Conservation (phyloP, 192 early-diverging fungal genomes). For the Backusella parvicylindrica region DNA sequence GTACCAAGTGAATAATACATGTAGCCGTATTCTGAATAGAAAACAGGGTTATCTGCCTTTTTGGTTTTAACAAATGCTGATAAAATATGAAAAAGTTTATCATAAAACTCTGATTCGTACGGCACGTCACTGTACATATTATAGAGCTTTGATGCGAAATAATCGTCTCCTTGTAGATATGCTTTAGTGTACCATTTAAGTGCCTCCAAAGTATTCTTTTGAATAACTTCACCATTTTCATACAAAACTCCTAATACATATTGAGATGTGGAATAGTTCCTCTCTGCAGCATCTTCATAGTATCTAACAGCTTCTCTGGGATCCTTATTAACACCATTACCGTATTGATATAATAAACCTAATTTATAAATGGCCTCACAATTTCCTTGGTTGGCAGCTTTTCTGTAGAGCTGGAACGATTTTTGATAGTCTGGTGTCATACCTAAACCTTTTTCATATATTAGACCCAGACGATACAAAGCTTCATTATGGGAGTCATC, state of each 20-base stretch:
- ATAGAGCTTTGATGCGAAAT: not conserved
- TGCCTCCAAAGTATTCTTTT: not conserved
- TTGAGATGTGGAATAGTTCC: not conserved
- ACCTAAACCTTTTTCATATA: not conserved
- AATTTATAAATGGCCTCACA: not conserved
- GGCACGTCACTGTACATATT: not conserved
- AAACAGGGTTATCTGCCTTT: not conserved
- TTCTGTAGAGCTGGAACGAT: not conserved
- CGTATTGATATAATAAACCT: not conserved
- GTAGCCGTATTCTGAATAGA: not conserved
- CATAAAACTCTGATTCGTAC: not conserved
- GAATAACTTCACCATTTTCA: not conserved
- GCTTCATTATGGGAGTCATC: not conserved
- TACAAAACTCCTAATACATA: not conserved
- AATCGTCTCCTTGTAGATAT: not conserved
- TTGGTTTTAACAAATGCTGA: not conserved
- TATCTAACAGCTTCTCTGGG: not conserved
- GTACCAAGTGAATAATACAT: not conserved
- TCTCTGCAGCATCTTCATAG: not conserved
- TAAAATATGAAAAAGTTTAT: not conserved
- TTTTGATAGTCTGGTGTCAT: not conserved
- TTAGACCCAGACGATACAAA: not conserved
- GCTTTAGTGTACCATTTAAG: not conserved
- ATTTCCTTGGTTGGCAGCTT: not conserved
- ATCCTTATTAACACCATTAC: not conserved